phyloP scores from a whole-genome alignment of 2,329 filamentous ascomycete genomes.

The Sarocladium oryzae region DNA sequence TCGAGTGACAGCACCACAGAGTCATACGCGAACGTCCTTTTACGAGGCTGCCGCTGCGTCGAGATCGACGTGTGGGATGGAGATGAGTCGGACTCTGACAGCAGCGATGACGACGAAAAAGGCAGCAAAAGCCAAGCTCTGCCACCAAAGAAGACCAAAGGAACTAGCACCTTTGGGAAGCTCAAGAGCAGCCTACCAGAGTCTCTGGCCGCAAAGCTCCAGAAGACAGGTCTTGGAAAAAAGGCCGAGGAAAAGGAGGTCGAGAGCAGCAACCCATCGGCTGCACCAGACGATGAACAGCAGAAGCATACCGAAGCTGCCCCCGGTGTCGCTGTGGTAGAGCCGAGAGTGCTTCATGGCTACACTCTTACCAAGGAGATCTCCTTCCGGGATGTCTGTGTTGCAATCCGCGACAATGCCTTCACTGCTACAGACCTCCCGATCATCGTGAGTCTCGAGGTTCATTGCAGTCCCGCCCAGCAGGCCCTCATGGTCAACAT shows the following conservation, averaged over 20 bases:
- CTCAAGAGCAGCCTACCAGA: constrained; percentile 53
- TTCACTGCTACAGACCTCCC: constrained; percentile 73
- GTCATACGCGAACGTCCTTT: constrained; percentile 77
- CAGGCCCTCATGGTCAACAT: constrained; percentile 89
- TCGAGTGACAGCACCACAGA: constrained; percentile 81
- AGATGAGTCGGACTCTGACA: constrained; percentile 51
- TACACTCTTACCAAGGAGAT: constrained; percentile 88
- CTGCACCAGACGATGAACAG: background rate
- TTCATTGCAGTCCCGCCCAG: constrained; percentile 75
- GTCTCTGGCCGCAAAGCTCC: constrained; percentile 37
- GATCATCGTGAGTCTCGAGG: constrained; percentile 89
- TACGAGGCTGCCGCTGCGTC: constrained; percentile 81
- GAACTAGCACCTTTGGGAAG: constrained; percentile 52
- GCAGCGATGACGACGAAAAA: constrained; percentile 43
- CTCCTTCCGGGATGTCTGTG: constrained; percentile 78
- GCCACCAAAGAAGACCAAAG: constrained; percentile 30
- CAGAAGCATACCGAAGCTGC: background rate
- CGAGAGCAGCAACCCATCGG: background rate
- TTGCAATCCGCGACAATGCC: constrained; percentile 69
- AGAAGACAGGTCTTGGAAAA: constrained; percentile 41
- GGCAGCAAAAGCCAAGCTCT: constrained; percentile 32
- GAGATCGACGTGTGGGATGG: constrained; percentile 97
- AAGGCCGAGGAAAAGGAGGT: constrained; percentile 27
- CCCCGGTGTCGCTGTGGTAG: constrained; percentile 33
- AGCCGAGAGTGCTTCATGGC: constrained; percentile 78